Percentiles rank a stretch among this genome's conserved stretches.
phyloP scores from a whole-genome alignment of 2,329 filamentous ascomycete genomes.

The Colletotrichum orchidophilum region DNA sequence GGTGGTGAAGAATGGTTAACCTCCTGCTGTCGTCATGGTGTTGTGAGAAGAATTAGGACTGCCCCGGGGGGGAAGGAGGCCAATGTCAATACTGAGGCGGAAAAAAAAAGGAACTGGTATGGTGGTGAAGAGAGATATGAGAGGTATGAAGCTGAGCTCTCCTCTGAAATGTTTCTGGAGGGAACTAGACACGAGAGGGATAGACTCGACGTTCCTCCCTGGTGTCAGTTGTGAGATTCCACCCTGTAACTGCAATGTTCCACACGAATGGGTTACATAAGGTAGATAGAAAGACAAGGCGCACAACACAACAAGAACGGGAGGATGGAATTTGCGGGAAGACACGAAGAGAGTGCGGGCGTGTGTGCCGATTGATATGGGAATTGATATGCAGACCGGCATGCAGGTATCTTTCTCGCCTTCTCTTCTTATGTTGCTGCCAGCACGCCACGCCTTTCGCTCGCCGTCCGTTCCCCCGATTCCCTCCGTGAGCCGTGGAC shows the following conservation, averaged over 20 bases:
- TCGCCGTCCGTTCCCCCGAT: conserved; percentile 25
- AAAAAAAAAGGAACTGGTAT: not conserved
- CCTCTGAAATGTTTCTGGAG: conserved; percentile 29
- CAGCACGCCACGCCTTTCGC: not conserved
- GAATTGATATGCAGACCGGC: not conserved
- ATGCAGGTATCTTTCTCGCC: not conserved
- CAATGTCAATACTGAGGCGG: conserved; percentile 1
- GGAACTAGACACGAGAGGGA: conserved; percentile 32
- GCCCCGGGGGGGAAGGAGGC: not conserved
- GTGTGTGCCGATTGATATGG: not conserved
- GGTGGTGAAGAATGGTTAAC: conserved; percentile 1
- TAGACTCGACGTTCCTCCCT: conserved; percentile 31
- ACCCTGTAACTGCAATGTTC: conserved; percentile 2
- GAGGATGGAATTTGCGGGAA: not conserved
- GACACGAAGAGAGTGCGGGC: not conserved
- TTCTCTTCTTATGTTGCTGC: no score
- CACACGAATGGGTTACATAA: not conserved
- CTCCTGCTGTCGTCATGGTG: conserved; percentile 1
- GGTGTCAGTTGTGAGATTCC: conserved; percentile 13
- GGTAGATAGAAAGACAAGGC: not conserved
- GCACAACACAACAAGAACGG: not conserved
- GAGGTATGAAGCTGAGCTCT: conserved; percentile 15
- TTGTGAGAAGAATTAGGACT: not conserved
- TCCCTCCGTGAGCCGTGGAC: conserved; percentile 21
- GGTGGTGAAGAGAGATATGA: not conserved